Percentiles rank a stretch among this genome's conserved stretches.
These are phyloP conservation scores for Fomitopsis palustris DNA, from an alignment of 1,284 basidiomycete species.

Conservation along the genomic window DNA sequence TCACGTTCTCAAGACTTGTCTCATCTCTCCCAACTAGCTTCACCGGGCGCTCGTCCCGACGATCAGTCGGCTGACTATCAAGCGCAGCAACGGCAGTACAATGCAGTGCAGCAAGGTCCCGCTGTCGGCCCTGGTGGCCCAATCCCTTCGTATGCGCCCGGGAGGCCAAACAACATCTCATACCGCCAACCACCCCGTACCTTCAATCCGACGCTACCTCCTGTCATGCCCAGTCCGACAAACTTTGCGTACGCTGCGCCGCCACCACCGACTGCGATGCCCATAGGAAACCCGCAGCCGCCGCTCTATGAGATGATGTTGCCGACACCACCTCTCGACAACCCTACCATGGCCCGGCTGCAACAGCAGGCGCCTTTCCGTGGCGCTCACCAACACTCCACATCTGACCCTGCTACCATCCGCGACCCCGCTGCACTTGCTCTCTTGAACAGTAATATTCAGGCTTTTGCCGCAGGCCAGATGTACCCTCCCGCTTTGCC, in stretches of 20 bases:
- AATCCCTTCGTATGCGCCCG: slow-evolving; percentile 39
- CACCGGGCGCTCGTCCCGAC: slow-evolving; percentile 30
- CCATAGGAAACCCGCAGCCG: slow-evolving; percentile 64
- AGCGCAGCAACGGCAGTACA: slow-evolving; percentile 52
- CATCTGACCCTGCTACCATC: slow-evolving; percentile 70
- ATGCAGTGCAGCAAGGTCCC: slow-evolving; percentile 25
- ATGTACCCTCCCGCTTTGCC: slow-evolving; percentile 37
- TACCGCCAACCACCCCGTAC: slow-evolving; percentile 56
- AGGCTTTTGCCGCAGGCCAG: slow-evolving; percentile 43
- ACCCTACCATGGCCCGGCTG: slow-evolving; percentile 64
- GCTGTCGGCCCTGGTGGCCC: slow-evolving; percentile 12
- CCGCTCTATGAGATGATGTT: slow-evolving; percentile 79
- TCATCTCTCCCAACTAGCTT: slow-evolving; percentile 6
- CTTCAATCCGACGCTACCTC: slow-evolving; percentile 44
- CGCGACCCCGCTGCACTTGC: slow-evolving; percentile 66
- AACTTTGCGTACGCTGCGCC: slow-evolving; percentile 51
- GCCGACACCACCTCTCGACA: slow-evolving; percentile 50
- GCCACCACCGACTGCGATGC: slow-evolving; percentile 56
- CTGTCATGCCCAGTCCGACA: slow-evolving; percentile 49
- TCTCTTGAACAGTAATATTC: slow-evolving; percentile 53
- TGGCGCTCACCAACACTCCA: slow-evolving; percentile 70
- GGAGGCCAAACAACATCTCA: slow-evolving; percentile 45
- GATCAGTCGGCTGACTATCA: slow-evolving; percentile 59
- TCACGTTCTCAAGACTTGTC: slow-evolving; percentile 43
- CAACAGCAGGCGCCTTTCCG: slow-evolving; percentile 74